Evolutionary conservation across 805 yeast species (phyloP).

Genomic region (Wickerhamomyces chaumierensis): DNA sequence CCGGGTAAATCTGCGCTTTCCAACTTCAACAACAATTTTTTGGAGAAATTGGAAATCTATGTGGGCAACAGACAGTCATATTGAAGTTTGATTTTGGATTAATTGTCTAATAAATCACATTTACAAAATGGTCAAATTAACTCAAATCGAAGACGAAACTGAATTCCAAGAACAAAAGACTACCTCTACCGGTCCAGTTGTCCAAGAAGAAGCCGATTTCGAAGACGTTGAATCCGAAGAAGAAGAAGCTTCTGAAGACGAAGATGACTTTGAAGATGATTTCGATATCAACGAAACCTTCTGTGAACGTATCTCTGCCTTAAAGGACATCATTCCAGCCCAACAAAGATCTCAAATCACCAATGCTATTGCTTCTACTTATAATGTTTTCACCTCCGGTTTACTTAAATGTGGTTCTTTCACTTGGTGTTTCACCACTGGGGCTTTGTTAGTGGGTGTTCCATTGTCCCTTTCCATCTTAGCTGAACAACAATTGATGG

Average conservation of each 20-base stretch:
- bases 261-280: constrained; percentile 32
- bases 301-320: constrained; percentile 78
- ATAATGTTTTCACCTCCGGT: constrained; percentile 32
- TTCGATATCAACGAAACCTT: constrained; percentile 79
- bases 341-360: constrained; percentile 51
- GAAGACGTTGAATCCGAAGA: constrained; percentile 44
- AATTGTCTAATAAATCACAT: too few relatives aligned
- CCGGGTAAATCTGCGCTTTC: background rate
- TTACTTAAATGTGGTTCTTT: constrained; percentile 58
- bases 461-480: constrained; percentile 85
- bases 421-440: constrained; percentile 79
- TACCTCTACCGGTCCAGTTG: constrained; percentile 23
- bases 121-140: constrained; percentile 59
- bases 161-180: constrained; percentile 25
- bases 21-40: background rate
- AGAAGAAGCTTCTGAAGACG: constrained; percentile 20
- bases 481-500: constrained; percentile 87
- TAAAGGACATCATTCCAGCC: constrained; percentile 88
- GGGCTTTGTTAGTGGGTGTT: constrained; percentile 79
- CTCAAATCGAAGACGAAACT: constrained; percentile 50
- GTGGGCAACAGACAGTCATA: too few relatives aligned
- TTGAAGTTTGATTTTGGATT: too few relatives aligned
- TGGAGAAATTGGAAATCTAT: background rate
- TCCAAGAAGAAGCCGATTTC: constrained; percentile 30
- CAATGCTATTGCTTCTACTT: constrained; percentile 20